These are phyloP conservation scores for Deinandra increscens DNA, from an alignment of 129 eudicot genomes.

Conservation along the genomic window DNA sequence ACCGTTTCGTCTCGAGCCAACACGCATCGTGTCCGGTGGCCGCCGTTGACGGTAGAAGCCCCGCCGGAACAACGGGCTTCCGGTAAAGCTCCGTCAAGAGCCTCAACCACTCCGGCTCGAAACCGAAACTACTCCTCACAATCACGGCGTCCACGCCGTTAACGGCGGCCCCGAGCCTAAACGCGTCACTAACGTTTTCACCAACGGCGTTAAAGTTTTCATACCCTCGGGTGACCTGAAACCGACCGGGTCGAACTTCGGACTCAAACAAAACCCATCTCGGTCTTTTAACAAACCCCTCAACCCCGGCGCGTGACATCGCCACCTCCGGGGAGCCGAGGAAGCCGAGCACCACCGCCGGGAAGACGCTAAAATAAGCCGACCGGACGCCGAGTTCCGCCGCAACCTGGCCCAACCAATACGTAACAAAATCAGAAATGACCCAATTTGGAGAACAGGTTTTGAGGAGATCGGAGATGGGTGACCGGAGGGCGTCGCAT, in stretches of 20 bases:
- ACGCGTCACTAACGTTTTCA: constrained; percentile 7
- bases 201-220: not conserved
- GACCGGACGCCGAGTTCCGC: constrained; percentile 9
- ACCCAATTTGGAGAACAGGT: constrained; percentile 32
- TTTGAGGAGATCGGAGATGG: constrained; percentile 18
- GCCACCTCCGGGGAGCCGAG: constrained; percentile 7
- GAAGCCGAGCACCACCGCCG: not conserved
- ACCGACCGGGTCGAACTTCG: not conserved
- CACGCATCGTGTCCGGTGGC: not conserved
- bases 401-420: constrained; percentile 25
- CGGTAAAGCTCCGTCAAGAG: constrained; percentile 19
- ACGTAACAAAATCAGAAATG: constrained; percentile 18
- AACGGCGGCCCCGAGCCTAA: constrained; percentile 24
- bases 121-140: constrained; percentile 28
- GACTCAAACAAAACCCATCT: constrained; percentile 20
- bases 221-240: constrained; percentile 5
- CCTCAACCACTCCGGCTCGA: constrained; percentile 36
- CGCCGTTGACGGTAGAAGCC: constrained; percentile 28
- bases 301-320: not conserved
- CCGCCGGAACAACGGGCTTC: constrained; percentile 36
- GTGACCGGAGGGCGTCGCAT: constrained; percentile 22
- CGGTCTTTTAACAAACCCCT: constrained; percentile 6
- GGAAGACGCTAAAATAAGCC: constrained; percentile 14
- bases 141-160: constrained; percentile 22
- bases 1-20: constrained; percentile 15